A percentile compares a stretch with the other conserved stretches of the same genome.
These are phyloP conservation scores for Thielaviopsis euricoi DNA, from an alignment of 2,329 filamentous ascomycete species.

Conservation along the genomic window DNA sequence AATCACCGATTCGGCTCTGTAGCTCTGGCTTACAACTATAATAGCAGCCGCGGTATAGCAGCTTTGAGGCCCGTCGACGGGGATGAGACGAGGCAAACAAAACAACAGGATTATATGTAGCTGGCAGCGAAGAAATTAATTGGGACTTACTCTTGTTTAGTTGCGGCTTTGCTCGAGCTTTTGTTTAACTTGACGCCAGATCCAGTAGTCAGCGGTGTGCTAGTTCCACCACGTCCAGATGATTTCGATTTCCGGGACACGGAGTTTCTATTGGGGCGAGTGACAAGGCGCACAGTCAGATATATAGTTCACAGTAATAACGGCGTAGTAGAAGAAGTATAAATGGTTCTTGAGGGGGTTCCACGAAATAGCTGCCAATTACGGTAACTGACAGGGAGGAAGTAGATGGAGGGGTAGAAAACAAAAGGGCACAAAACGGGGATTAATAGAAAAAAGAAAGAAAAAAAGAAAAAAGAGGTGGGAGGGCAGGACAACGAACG, in stretches of 20 bases:
- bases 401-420: background rate
- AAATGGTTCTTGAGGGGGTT: background rate
- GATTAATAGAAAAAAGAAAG: background rate
- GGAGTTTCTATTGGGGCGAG: background rate
- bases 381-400: background rate
- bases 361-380: background rate
- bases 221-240: conserved; percentile 7
- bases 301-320: background rate
- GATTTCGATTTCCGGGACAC: background rate
- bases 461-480: background rate
- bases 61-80: background rate
- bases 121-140: too few species aligned
- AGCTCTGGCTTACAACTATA: background rate
- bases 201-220: background rate
- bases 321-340: background rate
- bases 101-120: background rate
- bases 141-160: background rate
- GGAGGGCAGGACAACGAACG: background rate
- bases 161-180: background rate
- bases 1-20: background rate
- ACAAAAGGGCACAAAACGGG: background rate
- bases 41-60: background rate
- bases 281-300: background rate
- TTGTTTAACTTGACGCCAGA: background rate
- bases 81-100: background rate